phyloP scores from a whole-genome alignment of 176 grass and related monocot genomes.

The Cenchrus fungigraminus region DNA sequence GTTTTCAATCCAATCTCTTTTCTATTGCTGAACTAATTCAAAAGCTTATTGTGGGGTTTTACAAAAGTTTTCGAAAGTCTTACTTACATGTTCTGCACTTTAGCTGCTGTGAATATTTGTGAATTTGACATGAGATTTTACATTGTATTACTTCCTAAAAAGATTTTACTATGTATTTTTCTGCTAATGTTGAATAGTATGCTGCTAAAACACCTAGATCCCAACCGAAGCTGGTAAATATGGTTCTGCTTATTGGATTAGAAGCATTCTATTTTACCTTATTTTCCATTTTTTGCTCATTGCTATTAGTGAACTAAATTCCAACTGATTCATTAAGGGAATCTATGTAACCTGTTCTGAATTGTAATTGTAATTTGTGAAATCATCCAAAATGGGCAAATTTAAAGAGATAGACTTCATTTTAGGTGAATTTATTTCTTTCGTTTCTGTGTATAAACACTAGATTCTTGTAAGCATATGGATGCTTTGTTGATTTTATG shows the following conservation, averaged over 20 bases:
- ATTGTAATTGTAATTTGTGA: not conserved
- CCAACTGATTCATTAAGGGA: not conserved
- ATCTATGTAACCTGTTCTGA: not conserved
- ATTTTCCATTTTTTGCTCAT: not conserved
- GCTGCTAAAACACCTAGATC: not conserved
- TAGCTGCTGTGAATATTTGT: not conserved
- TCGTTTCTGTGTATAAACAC: no score
- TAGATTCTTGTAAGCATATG: no score
- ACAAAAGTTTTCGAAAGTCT: not conserved
- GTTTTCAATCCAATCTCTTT: no score
- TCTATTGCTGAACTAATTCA: no score
- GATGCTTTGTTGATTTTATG: no score
- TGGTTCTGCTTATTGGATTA: not conserved
- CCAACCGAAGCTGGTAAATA: not conserved
- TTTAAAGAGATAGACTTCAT: no score
- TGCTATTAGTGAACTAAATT: not conserved
- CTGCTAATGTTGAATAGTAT: not conserved
- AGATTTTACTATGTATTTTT: not conserved
- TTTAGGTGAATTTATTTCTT: no score
- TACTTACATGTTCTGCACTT: conserved; percentile 6
- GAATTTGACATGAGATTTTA: not conserved
- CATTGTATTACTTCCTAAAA: no score
- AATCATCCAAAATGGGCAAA: no score
- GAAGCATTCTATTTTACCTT: not conserved
- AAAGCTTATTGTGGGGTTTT: no score